Base-by-base conservation (phyloP, 2,329 filamentous ascomycete genomes). In the Aureobasidium sp. region DNA sequence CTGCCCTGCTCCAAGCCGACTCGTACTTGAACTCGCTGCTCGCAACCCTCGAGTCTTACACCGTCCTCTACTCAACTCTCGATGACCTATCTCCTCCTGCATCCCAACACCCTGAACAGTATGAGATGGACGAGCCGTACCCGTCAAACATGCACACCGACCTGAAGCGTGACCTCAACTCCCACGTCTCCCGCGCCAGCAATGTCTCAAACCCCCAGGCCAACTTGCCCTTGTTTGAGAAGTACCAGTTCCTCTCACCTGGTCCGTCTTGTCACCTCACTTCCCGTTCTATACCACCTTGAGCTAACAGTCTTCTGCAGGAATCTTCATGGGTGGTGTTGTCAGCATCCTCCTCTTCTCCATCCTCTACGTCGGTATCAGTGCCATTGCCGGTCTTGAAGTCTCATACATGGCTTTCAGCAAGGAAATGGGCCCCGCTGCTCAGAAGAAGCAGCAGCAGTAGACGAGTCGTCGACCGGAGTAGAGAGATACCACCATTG, bases 361-460 rank as follows among this genome's bases (percentile, higher is more conserved):
- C 29, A 92, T 97, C 66, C 78, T 96, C 6, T 86, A 87, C 65
- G 86, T 92, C 60, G 94, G 88, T 15, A 76, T 97, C 60, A 83
- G 75, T 62, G 91, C 89, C 15, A 79, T 97, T 13, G 78, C 83
- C 7, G 93, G 90, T 66, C 80, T 99, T 19, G 81, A 96, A 73
- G 90, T 97, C 31, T 89, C 90, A 0, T 97, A 97, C 73, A 90
- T 89, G 64, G 91, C 94, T 1, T 99, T 97, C 71, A 93, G 95
- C 72, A 96, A 96, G 79, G 93, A 96, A 67, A 95, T 90, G 80
- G 90, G 91, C 0, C 89, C 90, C n/a, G 80, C 85, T 38, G 88
- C 88, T 33, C 89, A 95, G 75, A 95, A 92, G 84, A 95, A 84
- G 72, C 74, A 80, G 40, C 81, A 80, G 46, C 35, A 57, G 42